A percentile compares a stretch with the other conserved stretches of the same genome.
These are phyloP conservation scores for Heterobasidion parviporum DNA, from an alignment of 1,284 basidiomycete species.

Conservation along the genomic window DNA sequence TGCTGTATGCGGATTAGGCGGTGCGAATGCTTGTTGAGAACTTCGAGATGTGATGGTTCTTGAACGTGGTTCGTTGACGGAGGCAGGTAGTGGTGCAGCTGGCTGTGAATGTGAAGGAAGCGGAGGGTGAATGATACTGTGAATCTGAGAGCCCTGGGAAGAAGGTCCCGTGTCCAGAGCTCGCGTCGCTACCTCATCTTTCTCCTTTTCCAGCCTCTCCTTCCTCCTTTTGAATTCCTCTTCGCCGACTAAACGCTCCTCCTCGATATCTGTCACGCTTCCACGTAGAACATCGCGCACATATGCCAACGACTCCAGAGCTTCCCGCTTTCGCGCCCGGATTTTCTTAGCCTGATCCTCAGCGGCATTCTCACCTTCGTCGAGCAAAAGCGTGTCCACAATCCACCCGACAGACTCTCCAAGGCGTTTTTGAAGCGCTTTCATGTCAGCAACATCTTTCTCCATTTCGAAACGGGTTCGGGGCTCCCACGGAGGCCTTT, in stretches of 20 bases:
- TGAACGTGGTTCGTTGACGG: constrained; percentile 4
- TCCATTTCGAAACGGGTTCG: constrained; percentile 60
- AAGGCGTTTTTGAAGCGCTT: constrained; percentile 46
- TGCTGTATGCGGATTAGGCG: neutral
- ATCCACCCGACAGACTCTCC: constrained; percentile 66
- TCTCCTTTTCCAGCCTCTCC: constrained; percentile 19
- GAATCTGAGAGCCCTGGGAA: neutral
- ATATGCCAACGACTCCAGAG: constrained; percentile 65
- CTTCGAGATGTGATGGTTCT: constrained; percentile 4
- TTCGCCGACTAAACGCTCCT: constrained; percentile 53
- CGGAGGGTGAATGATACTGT: constrained; percentile 6
- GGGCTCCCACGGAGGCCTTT: constrained; percentile 59
- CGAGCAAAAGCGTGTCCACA: constrained; percentile 55
- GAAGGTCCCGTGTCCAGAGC: constrained; percentile 7
- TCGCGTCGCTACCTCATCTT: constrained; percentile 8
- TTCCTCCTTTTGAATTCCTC: constrained; percentile 29
- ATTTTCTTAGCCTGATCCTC: constrained; percentile 28
- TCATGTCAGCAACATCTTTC: constrained; percentile 45
- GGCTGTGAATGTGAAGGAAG: constrained; percentile 5
- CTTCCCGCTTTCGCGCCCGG: constrained; percentile 46
- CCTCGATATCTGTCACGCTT: constrained; percentile 44
- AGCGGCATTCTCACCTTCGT: constrained; percentile 36
- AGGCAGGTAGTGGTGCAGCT: constrained; percentile 1
- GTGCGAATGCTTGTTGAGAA: neutral
- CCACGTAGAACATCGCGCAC: constrained; percentile 65